These are phyloP conservation scores for Aphanomyces stellatus DNA, from an alignment of 352 stramenopile genomes.

Conservation along the genomic window DNA sequence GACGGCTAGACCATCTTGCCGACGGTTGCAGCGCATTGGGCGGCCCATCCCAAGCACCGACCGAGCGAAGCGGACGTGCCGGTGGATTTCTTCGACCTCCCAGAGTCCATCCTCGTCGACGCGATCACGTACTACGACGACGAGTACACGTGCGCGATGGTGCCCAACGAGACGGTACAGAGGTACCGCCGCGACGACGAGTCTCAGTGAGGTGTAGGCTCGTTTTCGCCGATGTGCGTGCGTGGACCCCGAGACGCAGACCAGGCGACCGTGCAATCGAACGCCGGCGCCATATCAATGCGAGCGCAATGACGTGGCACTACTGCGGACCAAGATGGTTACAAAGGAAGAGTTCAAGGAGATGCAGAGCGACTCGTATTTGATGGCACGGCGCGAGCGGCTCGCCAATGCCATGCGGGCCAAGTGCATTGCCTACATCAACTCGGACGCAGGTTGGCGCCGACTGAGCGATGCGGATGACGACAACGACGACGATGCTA, in stretches of 20 bases:
- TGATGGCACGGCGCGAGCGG: constrained; percentile 39
- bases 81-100: constrained; percentile 44
- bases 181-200: no score
- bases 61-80: constrained; percentile 26
- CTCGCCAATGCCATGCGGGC: constrained; percentile 40
- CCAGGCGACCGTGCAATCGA: constrained; percentile 39
- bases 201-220: constrained; percentile 8
- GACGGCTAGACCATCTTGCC: not conserved
- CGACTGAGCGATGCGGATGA: not conserved
- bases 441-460: constrained; percentile 34
- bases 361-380: constrained; percentile 46
- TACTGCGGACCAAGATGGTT: constrained; percentile 54
- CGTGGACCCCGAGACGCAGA: constrained; percentile 31
- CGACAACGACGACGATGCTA: not conserved
- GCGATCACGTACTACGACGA: constrained; percentile 48
- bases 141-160: constrained; percentile 35
- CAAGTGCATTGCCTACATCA: constrained; percentile 56
- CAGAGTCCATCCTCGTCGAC: constrained; percentile 40
- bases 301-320: constrained; percentile 27
- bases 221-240: constrained; percentile 43
- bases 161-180: constrained; percentile 19
- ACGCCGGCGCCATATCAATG: constrained; percentile 34
- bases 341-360: constrained; percentile 55
- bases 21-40: not conserved
- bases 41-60: not conserved